Base-by-base conservation (phyloP, 495 filamentous ascomycete genomes). In the Penicillium herquei region DNA sequence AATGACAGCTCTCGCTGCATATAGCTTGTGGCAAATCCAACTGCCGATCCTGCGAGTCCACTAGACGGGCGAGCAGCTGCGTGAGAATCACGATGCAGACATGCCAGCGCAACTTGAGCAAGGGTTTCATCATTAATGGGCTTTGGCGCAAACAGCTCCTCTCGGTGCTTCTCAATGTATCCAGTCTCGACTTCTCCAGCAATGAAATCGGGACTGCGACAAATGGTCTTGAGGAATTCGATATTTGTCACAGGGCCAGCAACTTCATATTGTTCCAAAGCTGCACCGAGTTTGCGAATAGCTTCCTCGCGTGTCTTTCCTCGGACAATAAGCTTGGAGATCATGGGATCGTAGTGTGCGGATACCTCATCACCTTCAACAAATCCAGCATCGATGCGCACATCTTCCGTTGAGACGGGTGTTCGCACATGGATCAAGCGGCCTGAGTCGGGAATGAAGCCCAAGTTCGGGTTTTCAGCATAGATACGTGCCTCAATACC, bases 341-440 rank as follows among this genome's bases (percentile, higher is more conserved):
- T 97, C 94, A 99, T 98, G 6, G 94, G 93, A 61, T 99, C 94
- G 70, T 98, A 99, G 50, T 94, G 86, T n/a, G 92, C 88, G 0
- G 92, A 95, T 0, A 99, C 86, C 56, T 92, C 88, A 65, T 98
- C 93, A 14, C 95, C 95, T 58, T 88, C 79, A 11, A 91, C 81
- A 64, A 98, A 98, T 0, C 95, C 95, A 7, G 91, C 88, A 64
- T 99, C 94, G 53, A 99, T 91, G 30, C 94, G 84, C 41, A 96
- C 82, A 55, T 87, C 87, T 3, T 88, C 81, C 10, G 80, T 80
- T 1, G 74, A 65, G n/a, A 72, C 69, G 0, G 95, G 94, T 1
- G 85, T 91, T 14, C 82, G 81, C 8, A 98, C 83, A 71, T 97
- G 88, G 21, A 92, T 76, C 4, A 98, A 80, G 44, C 81, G 84